Conservation (phyloP, 192 early-diverging fungal species). For the Chytriomyces sp. region DNA sequence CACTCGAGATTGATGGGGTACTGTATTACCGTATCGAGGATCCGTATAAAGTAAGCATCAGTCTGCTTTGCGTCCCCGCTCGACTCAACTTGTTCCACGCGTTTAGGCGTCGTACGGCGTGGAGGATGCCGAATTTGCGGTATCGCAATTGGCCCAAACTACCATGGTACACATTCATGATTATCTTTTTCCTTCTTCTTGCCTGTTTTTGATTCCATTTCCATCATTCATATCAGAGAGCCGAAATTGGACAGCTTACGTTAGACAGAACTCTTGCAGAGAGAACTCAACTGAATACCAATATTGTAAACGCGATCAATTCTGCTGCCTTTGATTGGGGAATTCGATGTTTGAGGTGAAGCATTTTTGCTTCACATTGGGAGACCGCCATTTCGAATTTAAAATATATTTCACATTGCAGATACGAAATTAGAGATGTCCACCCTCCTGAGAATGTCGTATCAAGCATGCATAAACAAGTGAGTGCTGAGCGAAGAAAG, state of each 20-base stretch:
- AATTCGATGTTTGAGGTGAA: conserved; percentile 81
- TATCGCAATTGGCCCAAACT: conserved; percentile 97
- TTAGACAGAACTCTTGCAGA: conserved; percentile 94
- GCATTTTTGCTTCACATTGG: background rate
- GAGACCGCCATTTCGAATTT: background rate
- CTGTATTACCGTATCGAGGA: conserved; percentile 93
- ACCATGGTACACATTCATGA: conserved; percentile 71
- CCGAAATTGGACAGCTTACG: conserved; percentile 98
- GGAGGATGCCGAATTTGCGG: conserved; percentile 91
- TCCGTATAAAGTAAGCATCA: conserved; percentile 65
- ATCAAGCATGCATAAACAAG: conserved; percentile 96
- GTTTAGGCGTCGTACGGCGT: conserved; percentile 82
- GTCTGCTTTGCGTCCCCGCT: background rate
- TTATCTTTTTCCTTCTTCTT: background rate
- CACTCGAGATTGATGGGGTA: conserved; percentile 93
- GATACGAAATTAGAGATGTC: conserved; percentile 94
- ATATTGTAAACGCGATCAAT: conserved; percentile 96
- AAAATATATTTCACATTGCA: background rate
- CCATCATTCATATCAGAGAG: conserved; percentile 55
- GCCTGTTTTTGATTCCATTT: background rate
- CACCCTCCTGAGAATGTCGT: conserved; percentile 95
- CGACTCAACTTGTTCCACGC: background rate
- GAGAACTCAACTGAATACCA: conserved; percentile 87
- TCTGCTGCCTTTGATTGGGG: conserved; percentile 93
- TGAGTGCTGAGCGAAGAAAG: conserved; percentile 94